Evolutionary conservation across 805 yeast species (phyloP).

Genomic region (Nakazawaea wyomingensis): DNA sequence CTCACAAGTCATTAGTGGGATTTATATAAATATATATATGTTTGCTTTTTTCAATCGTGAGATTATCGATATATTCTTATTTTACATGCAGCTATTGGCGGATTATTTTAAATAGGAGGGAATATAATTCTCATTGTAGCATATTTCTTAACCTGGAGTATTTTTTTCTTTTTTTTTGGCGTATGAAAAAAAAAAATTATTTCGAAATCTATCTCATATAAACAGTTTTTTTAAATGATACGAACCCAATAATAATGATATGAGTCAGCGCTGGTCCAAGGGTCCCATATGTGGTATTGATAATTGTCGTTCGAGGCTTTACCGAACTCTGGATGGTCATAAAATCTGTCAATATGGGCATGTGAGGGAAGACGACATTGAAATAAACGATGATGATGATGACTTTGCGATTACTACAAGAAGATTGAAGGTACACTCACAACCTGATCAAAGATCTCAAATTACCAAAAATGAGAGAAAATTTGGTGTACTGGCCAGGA

Average conservation of each 20-base stretch:
- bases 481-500: constrained; percentile 45
- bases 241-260: not conserved
- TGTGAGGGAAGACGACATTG: constrained; percentile 74
- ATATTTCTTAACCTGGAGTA: too few relatives aligned
- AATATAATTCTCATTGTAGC: too few relatives aligned
- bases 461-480: constrained; percentile 20
- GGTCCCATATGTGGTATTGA: constrained; percentile 89
- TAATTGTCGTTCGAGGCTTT: constrained; percentile 78
- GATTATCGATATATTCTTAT: too few relatives aligned
- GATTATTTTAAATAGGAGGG: too few relatives aligned
- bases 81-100: too few relatives aligned
- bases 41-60: too few relatives aligned
- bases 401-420: constrained; percentile 46
- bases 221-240: not conserved
- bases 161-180: too few relatives aligned
- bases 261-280: constrained; percentile 41
- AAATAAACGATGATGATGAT: constrained; percentile 79
- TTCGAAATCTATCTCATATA: not conserved
- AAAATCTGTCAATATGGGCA: constrained; percentile 89
- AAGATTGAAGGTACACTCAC: constrained; percentile 47
- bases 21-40: too few relatives aligned
- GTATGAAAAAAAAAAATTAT: not conserved
- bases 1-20: not conserved
- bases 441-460: constrained; percentile 23
- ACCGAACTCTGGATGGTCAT: constrained; percentile 70